Base-by-base conservation (phyloP, 495 filamentous ascomycete species). In the Penicillium egyptiacum region DNA sequence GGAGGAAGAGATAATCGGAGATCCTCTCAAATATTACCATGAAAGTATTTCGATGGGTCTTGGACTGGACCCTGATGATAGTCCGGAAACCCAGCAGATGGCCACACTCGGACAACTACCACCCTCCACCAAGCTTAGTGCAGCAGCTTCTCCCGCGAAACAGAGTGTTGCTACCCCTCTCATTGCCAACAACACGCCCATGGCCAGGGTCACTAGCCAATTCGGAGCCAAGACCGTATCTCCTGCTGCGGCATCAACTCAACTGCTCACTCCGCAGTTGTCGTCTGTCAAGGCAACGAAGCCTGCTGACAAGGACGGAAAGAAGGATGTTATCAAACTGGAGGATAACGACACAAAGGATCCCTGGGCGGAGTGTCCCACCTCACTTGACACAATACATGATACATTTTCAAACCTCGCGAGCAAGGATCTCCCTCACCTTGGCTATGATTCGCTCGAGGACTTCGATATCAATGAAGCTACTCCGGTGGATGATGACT, bases 21-120 rank as follows among this genome's bases (percentile, higher is more conserved):
- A 83, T 66, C 72, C 76, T 20, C 56, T 82, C 30, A 67, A 75
- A 25, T 83, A 70, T 57, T 75, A 72, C 8, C 57, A 81, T 7
- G 76, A 81, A 23, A 74, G 73, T 47, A 64, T 83, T 53, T 64
- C 67, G 9, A 67, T 67, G 8, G 68, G 65, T 17, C 65, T 81
- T 37, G 54, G 70, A 14, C 65, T 78, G 39, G 65, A 77, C 31
- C 58, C 60, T 9, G 71, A 70, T 23, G 57, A 61, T 14, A 68
- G 70, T 37, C 58, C 30, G 37, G 50, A 55, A 25, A n/a, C 47
- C 14, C 65, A 65, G 12, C 67, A 69, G 49, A 51, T 55, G 37
- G 49, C 55, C 16, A 55, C 62, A 4, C 33, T 56, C 17, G 50
- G 67, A 26, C 45, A 57, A 26, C 59, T 40, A 11, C 25, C 53